Percentiles rank a stretch among this genome's conserved stretches.
Evolutionary conservation across 441 rosid genomes (phyloP).

Genomic region (Populus hybrid): DNA sequence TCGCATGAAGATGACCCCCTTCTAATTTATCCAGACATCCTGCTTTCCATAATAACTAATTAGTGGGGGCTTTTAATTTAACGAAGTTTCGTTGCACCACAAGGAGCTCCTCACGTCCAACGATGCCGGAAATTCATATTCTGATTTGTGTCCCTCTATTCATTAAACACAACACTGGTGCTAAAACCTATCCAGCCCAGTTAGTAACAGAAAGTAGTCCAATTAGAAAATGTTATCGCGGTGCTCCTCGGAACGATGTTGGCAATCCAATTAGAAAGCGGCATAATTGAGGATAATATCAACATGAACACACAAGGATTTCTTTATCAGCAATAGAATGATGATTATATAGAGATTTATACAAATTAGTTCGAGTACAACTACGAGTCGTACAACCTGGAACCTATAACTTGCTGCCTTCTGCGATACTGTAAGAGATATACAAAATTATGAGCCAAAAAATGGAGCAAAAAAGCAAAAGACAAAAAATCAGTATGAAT

Average conservation of each 20-base stretch:
- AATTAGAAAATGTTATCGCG: not conserved
- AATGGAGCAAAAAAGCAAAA: slow-evolving; percentile 12
- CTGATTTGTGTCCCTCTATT: not conserved
- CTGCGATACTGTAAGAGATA: slow-evolving; percentile 12
- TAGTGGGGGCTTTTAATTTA: not conserved
- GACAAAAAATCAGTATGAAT: slow-evolving; percentile 23
- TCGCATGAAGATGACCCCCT: not conserved
- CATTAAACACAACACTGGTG: not conserved
- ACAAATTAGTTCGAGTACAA: slow-evolving; percentile 23
- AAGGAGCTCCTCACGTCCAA: not conserved
- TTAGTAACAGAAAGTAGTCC: not conserved
- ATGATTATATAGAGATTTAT: slow-evolving; percentile 9
- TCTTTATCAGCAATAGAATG: slow-evolving; percentile 22
- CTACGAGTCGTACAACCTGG: slow-evolving; percentile 20
- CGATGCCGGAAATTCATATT: not conserved
- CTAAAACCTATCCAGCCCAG: not conserved
- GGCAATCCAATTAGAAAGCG: not conserved
- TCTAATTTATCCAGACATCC: not conserved
- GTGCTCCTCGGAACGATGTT: not conserved
- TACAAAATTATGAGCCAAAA: slow-evolving; percentile 43
- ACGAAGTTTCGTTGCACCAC: not conserved
- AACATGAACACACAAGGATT: slow-evolving; percentile 2
- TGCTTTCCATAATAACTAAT: not conserved
- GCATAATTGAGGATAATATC: not conserved
- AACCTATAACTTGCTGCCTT: slow-evolving; percentile 17